phyloP scores from a whole-genome alignment of 148 eudicot genomes.

The Dysphania ambrosioides region DNA sequence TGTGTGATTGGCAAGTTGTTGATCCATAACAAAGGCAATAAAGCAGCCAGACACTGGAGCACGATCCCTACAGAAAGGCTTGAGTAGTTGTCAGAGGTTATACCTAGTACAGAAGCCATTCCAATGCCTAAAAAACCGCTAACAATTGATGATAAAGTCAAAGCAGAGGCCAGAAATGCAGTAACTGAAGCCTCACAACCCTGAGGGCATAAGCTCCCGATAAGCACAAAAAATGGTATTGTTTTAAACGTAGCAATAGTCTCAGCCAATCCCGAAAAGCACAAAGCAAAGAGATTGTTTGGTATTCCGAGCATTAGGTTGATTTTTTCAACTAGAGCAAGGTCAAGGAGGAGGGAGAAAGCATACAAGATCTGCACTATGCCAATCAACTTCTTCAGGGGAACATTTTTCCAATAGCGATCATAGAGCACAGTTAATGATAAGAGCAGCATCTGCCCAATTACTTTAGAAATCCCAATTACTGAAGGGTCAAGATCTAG shows the following conservation, averaged over 20 bases:
- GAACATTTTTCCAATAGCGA: constrained; percentile 47
- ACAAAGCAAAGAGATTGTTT: constrained; percentile 58
- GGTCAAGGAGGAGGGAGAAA: constrained; percentile 70
- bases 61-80: constrained; percentile 60
- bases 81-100: constrained; percentile 54
- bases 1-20: constrained; percentile 38
- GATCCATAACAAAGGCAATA: constrained; percentile 67
- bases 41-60: constrained; percentile 66
- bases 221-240: constrained; percentile 75
- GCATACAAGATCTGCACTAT: constrained; percentile 61
- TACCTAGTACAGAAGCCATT: constrained; percentile 66
- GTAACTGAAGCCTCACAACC: constrained; percentile 93
- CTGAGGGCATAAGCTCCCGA: constrained; percentile 75
- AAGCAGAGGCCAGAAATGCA: constrained; percentile 73
- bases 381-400: constrained; percentile 54
- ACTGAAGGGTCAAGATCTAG: constrained; percentile 67
- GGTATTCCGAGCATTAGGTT: constrained; percentile 61
- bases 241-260: constrained; percentile 64
- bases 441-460: constrained; percentile 68
- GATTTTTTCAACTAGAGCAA: constrained; percentile 57
- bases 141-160: constrained; percentile 68
- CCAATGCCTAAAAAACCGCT: constrained; percentile 81
- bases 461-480: constrained; percentile 75
- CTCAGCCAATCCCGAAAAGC: constrained; percentile 84
- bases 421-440: constrained; percentile 54